Evolutionary conservation across 768 basidiomycete species (phyloP), one percentile per base, ranked within the genome.

Genomic region (Suillus cothurnatus): DNA sequence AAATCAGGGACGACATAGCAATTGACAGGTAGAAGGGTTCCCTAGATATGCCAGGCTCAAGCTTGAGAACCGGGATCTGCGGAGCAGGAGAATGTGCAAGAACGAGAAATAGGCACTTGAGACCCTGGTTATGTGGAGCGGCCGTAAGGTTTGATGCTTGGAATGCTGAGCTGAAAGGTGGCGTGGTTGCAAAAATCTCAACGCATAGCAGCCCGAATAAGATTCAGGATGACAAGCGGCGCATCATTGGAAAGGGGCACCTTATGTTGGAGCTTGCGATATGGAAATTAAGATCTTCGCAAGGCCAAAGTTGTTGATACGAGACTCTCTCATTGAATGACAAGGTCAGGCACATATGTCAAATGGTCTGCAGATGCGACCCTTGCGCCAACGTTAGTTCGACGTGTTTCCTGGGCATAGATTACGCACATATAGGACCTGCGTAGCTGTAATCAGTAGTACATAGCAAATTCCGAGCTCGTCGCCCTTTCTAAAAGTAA

Each of bases 391-490:
- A 38, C 9, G 17, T n/a, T n/a, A n/a, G 3, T 43, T 9, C 52
- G 12, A 43, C 26, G 50, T 59, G 62, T 62, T 21, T 12, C 32
- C 58, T 58, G 34, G 64, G 63, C 50, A 26, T 61, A 61, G 66
- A 65, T 70, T 73, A 71, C 66, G 66, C 70, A 74, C 68, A 68
- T 72, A 32, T 32, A 32, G 31, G 31, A 32, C 31, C 31, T n/a
- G n/a, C n/a, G n/a, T n/a, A n/a, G 31, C 31, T 62, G 67, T 70
- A 52, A 70, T 71, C 70, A 64, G 66, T 52, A 65, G 68, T 66
- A 66, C 67, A 74, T 64, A 4, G 66, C 74, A 76, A 69, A 72
- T 63, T 64, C 65, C 61, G 21, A 52, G 26, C 38, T n/a, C 17
- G 17, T 55, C 53, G 31, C 39, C 67, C 53, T 32, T 49, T 49